Base-by-base conservation (phyloP, 1,284 basidiomycete species). In the Apiotrichum akiyoshidainum region DNA sequence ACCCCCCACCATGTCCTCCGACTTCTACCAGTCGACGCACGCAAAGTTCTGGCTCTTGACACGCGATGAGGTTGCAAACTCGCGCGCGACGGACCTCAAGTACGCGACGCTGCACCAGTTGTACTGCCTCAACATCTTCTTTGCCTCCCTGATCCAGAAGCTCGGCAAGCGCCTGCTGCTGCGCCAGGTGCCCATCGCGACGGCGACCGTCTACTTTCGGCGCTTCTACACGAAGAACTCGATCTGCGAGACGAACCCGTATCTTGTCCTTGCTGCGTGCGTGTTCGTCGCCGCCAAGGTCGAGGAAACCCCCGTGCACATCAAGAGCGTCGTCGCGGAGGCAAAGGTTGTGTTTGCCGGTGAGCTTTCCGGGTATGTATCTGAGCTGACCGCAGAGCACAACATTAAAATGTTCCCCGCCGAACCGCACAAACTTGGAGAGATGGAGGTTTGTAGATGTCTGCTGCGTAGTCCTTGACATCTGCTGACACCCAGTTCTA, bases 241-340 rank as follows among this genome's bases (percentile, higher is more conserved):
- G 2, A 95, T 92, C 72, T 92, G 88, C 78, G 92, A 96, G 71
- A 94, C 93, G 0, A 93, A 97, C 67, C 92, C 91, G 0, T 94
- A 92, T 70, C 81, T 95, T 52, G 92, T 98, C 44, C 86, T 92
- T 39, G 87, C 92, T 0, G 91, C 93, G 0, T 98, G 94, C 77
- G 87, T 90, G 63, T 98, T 97, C 75, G 87, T 98, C 26, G 93
- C 95, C 3, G 90, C 93, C 5, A 99, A 99, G 76, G 91, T 93
- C 0, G 95, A 99, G 71, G 95, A 99, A 75, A 90, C 88, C 0
- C 93, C 95, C 0, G 84, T 94, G 0, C 93, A 96, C 72, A 92
- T 98, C 79, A 96, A 96, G 79, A 88, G 84, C 59, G 87, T 95
- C 21, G 86, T 95, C n/a, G 80, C 85, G 0, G 93, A 96, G 72